Base-by-base conservation (phyloP, 2,329 filamentous ascomycete species). In the Fusarium foetens region DNA sequence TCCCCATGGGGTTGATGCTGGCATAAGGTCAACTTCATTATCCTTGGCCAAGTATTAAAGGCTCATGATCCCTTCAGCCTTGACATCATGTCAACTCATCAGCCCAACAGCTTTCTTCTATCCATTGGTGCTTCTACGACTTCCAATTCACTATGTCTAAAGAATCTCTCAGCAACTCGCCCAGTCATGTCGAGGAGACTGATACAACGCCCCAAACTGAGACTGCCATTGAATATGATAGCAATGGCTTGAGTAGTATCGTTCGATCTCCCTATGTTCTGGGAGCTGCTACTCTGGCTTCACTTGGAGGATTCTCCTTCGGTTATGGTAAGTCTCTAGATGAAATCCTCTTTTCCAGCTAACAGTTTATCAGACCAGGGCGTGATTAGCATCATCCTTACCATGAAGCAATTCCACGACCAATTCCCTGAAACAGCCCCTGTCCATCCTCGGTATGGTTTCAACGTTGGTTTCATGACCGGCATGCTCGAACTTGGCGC, bases 401-500 rank as follows among this genome's bases (percentile, higher is more conserved):
- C 83, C 23, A 85, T 85, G 82, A 75, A 79, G 1, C 82, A 85
- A 61, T 86, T 86, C 66, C 79, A 83, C 31, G 58, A 77, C n/a
- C 27, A 17, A 6, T 16, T 83, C 52, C 80, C 83, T 19, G 79
- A 77, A 9, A 70, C 79, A 19, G 78, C 78, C 8, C 61, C 80
- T 43, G 63, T 77, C 23, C 72, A 75, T 45, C 58, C 73, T 42
- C 41, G 63, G 11, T 23, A 70, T 5, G 73, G 75, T 53, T 82
- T 87, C 25, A 80, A 81, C 25, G 78, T 81, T n/a, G 77, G 77
- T 4, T 75, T 85, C 7, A 78, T 68, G 41, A 80, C 82, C 4
- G 80, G 78, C 8, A 84, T 87, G 68, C 83, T 85, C 66, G 85
- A 88, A 71, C 77, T 87, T 29, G 83, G 87, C 52, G 87, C 86